A percentile compares a stretch with the other conserved stretches of the same genome.
Evolutionary conservation across 1,139 yeast genomes (phyloP).

Genomic region (Scheffersomyces lignicola): DNA sequence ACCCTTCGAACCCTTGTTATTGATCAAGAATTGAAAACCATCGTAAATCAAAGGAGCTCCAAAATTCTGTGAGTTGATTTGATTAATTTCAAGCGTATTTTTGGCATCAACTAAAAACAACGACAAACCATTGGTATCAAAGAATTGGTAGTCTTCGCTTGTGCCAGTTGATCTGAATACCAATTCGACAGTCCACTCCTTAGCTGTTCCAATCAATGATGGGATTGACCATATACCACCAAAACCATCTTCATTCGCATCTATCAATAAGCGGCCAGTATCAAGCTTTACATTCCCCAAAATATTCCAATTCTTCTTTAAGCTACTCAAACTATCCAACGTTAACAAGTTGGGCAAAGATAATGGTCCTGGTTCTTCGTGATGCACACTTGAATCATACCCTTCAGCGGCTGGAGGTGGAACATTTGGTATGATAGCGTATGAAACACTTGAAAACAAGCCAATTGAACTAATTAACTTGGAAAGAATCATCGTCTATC

Average conservation of each 20-base stretch:
- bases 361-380: slow-evolving; percentile 4
- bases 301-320: slow-evolving; percentile 28
- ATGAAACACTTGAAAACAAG: not conserved
- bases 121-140: slow-evolving; percentile 46
- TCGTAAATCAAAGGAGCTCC: slow-evolving; percentile 57
- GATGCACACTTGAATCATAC: not conserved
- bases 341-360: slow-evolving; percentile 12
- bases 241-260: slow-evolving; percentile 23
- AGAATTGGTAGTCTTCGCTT: slow-evolving; percentile 24
- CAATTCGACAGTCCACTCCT: slow-evolving; percentile 61
- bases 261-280: slow-evolving; percentile 41
- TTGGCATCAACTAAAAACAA: slow-evolving; percentile 46
- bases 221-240: slow-evolving; percentile 55
- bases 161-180: slow-evolving; percentile 60
- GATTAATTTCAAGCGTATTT: slow-evolving; percentile 23
- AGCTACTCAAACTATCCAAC: slow-evolving; percentile 5
- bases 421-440: slow-evolving; percentile 2
- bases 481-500: no score
- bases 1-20: slow-evolving; percentile 48
- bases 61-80: slow-evolving; percentile 26
- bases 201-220: slow-evolving; percentile 26
- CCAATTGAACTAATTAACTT: slow-evolving; percentile 1
- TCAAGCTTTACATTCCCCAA: slow-evolving; percentile 29
- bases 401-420: slow-evolving; percentile 5
- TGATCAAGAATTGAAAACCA: slow-evolving; percentile 61